Evolutionary conservation across 1,139 yeast species (phyloP), one percentile per base, ranked within the genome.

Genomic region (Pichia sp.): DNA sequence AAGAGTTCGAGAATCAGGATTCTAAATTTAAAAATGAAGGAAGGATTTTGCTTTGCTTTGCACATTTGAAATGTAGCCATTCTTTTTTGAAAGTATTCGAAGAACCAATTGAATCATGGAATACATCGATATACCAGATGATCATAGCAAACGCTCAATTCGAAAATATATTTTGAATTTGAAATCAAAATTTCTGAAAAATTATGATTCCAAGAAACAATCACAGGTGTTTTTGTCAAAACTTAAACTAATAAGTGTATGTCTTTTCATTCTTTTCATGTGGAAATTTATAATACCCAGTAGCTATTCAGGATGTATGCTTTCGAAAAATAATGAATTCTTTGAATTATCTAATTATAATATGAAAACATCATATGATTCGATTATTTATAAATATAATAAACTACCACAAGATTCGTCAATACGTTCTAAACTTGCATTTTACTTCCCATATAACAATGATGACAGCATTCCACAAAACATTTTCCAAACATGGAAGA

Each of bases 401-500:
- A 43, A 27, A 24, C 11, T 47, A 12, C 52, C 47, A 6, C 11
- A 36, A 3, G 60, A 61, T 5, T 59, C 77, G 1, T 65, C 75
- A 0, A 54, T 77, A n/a, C 70, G 85, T 48, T 75, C 75, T 48
- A 81, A 79, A 58, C 69, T 89, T 46, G 72, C 85, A 5, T 75
- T 63, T 57, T 79, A 79, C 55, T 86, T 83, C 61, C 95, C 95
- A 0, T 89, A 87, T 64, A 82, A 82, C 50, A 72, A 79, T 2
- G 53, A 65, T 20, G 67, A 70, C 46, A 54, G 58, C 6, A 40
- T 62, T 5, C 56, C 64, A 3, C 82, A 81, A 52, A 75, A 76
- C 51, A 80, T 92, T 41, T 92, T 97, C 97, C 98, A 92, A 67
- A 92, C 98, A 1, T 92, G 97, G 97, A 90, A 89, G 67, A 81